Base-by-base conservation (phyloP, 2,329 filamentous ascomycete genomes). In the Monilinia fructicola region DNA sequence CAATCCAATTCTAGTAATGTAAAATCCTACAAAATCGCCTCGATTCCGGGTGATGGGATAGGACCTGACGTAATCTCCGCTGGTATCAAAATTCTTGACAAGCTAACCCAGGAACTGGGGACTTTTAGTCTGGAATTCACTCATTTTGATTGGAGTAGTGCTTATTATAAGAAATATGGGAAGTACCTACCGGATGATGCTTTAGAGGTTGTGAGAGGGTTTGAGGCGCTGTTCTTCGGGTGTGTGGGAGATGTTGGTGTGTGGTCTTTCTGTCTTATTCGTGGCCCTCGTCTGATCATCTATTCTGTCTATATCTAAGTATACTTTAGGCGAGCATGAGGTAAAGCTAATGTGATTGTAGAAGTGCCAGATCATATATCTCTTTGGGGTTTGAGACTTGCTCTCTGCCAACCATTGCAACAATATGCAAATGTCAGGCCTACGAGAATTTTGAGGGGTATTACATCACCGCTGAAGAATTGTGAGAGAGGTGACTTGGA, bases 391-490 rank as follows among this genome's bases (percentile, higher is more conserved):
- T 79, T 90, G 18, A 84, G 87, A 44, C 79, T 90, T 1, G 85
- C 86, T 1, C 87, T 90, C 70, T 84, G 87, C 71, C 85, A 88
- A 71, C 80, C 83, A 16, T 78, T 89, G 59, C 86, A 89, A 70
- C 86, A 89, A 72, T 90, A 88, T 71, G 86, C 86, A 67, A 90
- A 90, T 72, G 84, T 90, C 1, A 82, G 87, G 5, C 87, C 87
- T 0, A 87, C 84, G 0, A 81, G 81, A 46, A 81, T 87, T 44
- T 81, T 89, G 65, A 81, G 80, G 18, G 86, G 86, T 28, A 85
- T 83, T 0, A 77, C 81, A 68, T 87, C 85, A 0, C 86, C 86
- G 0, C 78, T 89, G 10, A 67, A 73, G 11, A 79, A 83, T 72
- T 74, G 73, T 64, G 67, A 67, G 26, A 31, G 63, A 4, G 83